Percentiles rank a stretch among this genome's conserved stretches.
Conservation (phyloP, 2,329 filamentous ascomycete species). For the Colletotrichum salicis region DNA sequence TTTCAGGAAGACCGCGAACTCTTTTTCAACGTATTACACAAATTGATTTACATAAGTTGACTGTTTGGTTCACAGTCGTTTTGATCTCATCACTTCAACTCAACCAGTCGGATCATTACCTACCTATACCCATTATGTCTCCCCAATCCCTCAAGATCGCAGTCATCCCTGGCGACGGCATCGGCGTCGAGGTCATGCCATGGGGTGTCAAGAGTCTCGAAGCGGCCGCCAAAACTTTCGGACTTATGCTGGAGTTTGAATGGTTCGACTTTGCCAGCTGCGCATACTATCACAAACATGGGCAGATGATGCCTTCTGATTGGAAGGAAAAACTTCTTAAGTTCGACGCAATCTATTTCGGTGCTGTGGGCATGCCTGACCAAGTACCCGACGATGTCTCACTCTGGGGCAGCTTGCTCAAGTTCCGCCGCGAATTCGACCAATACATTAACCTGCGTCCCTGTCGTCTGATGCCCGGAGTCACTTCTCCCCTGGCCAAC, state of each 20-base stretch:
- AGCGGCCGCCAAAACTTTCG: conserved; percentile 54
- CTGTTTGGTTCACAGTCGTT: background rate
- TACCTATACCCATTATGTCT: conserved; percentile 8
- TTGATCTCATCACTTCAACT: too few relatives aligned
- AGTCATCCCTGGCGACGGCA: conserved; percentile 76
- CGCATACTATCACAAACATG: conserved; percentile 58
- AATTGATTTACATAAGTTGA: too few relatives aligned
- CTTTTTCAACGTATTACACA: background rate
- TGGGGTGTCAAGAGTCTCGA: conserved; percentile 45
- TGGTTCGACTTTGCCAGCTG: conserved; percentile 75
- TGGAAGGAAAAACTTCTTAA: conserved; percentile 47
- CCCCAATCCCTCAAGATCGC: conserved; percentile 55
- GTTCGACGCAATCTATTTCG: conserved; percentile 71
- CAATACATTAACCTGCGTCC: conserved; percentile 76
- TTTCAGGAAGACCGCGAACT: background rate
- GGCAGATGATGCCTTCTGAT: conserved; percentile 53
- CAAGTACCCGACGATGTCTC: conserved; percentile 72
- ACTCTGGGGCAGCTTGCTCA: conserved; percentile 71
- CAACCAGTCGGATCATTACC: background rate
- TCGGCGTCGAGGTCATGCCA: conserved; percentile 73
- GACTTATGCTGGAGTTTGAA: conserved; percentile 67
- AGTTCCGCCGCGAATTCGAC: conserved; percentile 72
- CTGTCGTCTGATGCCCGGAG: conserved; percentile 69
- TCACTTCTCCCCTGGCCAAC: conserved; percentile 65
- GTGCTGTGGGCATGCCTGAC: conserved; percentile 70